Percentiles rank a stretch among this genome's conserved stretches.
phyloP scores from a whole-genome alignment of 2,329 filamentous ascomycete genomes.

The Diaporthe sp. region DNA sequence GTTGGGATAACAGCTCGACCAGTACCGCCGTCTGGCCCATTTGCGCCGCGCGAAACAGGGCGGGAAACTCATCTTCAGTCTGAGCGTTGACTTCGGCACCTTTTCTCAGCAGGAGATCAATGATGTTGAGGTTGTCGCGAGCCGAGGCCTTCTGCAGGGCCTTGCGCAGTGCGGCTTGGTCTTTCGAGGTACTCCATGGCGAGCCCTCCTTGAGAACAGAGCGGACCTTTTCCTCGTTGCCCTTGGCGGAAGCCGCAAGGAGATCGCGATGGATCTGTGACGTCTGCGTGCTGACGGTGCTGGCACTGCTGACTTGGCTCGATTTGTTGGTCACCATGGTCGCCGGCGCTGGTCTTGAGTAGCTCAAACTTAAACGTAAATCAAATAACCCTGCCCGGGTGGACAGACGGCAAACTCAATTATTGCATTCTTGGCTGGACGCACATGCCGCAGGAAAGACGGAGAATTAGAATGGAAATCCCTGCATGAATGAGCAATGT shows the following conservation, averaged over 20 bases:
- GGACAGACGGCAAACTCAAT: not conserved
- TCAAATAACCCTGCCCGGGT: conserved; percentile 1
- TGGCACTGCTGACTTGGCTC: conserved; percentile 42
- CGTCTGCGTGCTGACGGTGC: conserved; percentile 54
- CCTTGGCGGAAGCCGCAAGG: conserved; percentile 54
- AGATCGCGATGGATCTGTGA: conserved; percentile 54
- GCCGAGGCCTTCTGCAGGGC: conserved; percentile 55
- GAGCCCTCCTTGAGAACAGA: conserved; percentile 52
- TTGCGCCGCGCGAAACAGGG: conserved; percentile 55
- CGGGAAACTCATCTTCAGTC: conserved; percentile 52
- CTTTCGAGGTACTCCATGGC: conserved; percentile 51
- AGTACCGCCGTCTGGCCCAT: conserved; percentile 52
- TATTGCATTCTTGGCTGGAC: conserved; percentile 11
- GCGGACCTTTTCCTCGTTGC: conserved; percentile 54
- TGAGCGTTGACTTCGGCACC: conserved; percentile 54
- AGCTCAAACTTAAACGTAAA: too few relatives aligned
- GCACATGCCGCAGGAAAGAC: not conserved
- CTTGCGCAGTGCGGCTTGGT: conserved; percentile 54
- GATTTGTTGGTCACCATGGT: conserved; percentile 31
- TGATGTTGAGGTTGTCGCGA: conserved; percentile 53
- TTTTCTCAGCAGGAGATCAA: conserved; percentile 54
- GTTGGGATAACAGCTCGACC: conserved; percentile 49
- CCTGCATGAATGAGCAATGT: conserved; percentile 31
- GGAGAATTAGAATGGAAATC: not conserved
- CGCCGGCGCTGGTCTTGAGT: not conserved